Base-by-base conservation (phyloP, 1,284 basidiomycete genomes). In the Fomitopsis betulina region DNA sequence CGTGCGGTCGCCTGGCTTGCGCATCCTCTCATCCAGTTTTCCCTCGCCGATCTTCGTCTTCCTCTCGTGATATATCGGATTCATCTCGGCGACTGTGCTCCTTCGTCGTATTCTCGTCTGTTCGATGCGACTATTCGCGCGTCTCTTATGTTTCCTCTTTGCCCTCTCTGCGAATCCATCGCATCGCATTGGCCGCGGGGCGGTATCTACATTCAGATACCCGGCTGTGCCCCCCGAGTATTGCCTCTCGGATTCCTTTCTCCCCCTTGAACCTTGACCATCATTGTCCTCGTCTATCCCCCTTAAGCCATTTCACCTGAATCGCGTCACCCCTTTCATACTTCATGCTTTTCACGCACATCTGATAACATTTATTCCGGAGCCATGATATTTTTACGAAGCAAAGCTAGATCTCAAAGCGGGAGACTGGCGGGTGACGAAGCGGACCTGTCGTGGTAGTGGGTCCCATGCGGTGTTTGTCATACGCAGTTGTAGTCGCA, bases 361-460 rank as follows among this genome's bases (percentile, higher is more conserved):
- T 51, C 49, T 50, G 17, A 51, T 51, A 17, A 51, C 49, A 51
- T 21, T 12, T 51, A 35, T 51, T 27, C 19, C 49, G 32, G 33
- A 51, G 49, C 49, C 49, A 51, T 32, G 49, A 51, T 51, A 51
- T 51, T 51, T 51, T 51, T 51, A 51, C 49, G 49, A 51, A 51
- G 49, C 49, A 47, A n/a, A 19, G 49, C 32, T n/a, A 32, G 49
- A 17, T 51, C 49, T 51, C 49, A 30, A 32, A 37, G 49, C 35
- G 49, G 32, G 49, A 17, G 33, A 15, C 19, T n/a, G 49, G 33
- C 49, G n/a, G 49, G 49, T 51, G 49, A 51, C 33, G 49, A 51
- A 35, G 49, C 30, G 49, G 49, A 12, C 49, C 33, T 51, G 30
- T 32, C 32, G 47, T 37, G 17, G 49, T 8, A 2, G 49, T 35